Evolutionary conservation across 2,329 filamentous ascomycete genomes (phyloP), one percentile per base, ranked within the genome.

Genomic region (Cordyceps javanica): DNA sequence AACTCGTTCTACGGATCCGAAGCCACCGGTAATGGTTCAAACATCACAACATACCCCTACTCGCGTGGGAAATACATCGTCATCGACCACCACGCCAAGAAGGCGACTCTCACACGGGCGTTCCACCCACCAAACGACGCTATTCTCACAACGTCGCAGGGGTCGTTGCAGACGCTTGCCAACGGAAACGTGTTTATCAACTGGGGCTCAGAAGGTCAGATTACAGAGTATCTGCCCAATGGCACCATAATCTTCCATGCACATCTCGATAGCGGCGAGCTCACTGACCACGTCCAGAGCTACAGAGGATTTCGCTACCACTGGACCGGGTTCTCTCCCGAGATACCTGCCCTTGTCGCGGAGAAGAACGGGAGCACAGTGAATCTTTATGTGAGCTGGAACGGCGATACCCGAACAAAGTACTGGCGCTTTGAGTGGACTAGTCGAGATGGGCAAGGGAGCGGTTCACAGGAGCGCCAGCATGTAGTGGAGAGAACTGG

Each of bases 191-290:
- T 75, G 7, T 69, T 85, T 38, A 76, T 85, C 49, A 81, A 81
- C 62, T 86, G 82, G 82, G 82, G 83, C 2, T 75, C 74, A 0
- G 74, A 73, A 23, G 77, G 77, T 0, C 75, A 74, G 3, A 62
- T 80, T 21, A 80, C 76, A 1, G 77, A 78, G 62, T 75, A 79
- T 62, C 70, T 69, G 1, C 61, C 69, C 1, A 73, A n/a, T n/a
- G n/a, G n/a, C n/a, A n/a, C n/a, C n/a, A n/a, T n/a, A 77, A 66
- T 85, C 14, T 82, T 82, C 70, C 78, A 84, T 59, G 73, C 72
- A 6, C 77, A 79, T 62, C 70, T 82, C 36, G 73, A 73, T 53
- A 69, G 68, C 3, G 65, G 73, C 62, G 41, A 63, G 48, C 52
- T 73, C 67, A 64, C 42, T n/a, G 67, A 67, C 60, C 66, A 65